Base-by-base conservation (phyloP, 2,329 filamentous ascomycete genomes). In the Fusarium sublunatum region DNA sequence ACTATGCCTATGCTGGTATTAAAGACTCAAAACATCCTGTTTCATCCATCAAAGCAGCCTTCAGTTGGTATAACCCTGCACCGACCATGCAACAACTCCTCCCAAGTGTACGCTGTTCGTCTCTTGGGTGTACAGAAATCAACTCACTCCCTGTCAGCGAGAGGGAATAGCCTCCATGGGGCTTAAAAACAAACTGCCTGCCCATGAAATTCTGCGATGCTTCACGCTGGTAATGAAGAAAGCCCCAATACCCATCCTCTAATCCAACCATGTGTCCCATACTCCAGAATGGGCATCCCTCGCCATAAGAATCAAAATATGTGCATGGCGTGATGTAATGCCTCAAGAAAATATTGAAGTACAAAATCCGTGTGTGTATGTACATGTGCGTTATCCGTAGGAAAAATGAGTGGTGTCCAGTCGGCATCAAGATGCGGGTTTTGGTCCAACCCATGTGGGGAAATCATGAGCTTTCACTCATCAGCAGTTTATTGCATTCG, bases 401-500 rank as follows among this genome's bases (percentile, higher is more conserved):
- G 47, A 55, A 19, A 7, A 36, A 42, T n/a, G 34, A 25, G 35
- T 32, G 24, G 24, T 60, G 15, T 35, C 35, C 36, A 42, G 6
- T 42, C 19, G 32, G 19, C 12, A 13, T n/a, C 32, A 13, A 13
- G 35, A n/a, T 19, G 8, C 26, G 59, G 25, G 6, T 32, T 29
- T 38, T 25, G 26, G 25, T n/a, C 22, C 12, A 15, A 38, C n/a
- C 40, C 32, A 31, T 36, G 15, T 32, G 7, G 15, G 55, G 32
- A 51, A 43, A 34, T 29, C 15, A 15, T 15, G 19, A 35, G 31
- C 52, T 45, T 9, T 28, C 28, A 22, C 34, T 35, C 25, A 22
- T 29, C 24, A 54, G 78, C 64, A 87, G 74, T 53, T 86, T 67
- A 86, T 66, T 83, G 79, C 66, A 88, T 75, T 51, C 87, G 81